Conservation (phyloP, 1,139 yeast genomes). For the Kodamaea suecica region DNA sequence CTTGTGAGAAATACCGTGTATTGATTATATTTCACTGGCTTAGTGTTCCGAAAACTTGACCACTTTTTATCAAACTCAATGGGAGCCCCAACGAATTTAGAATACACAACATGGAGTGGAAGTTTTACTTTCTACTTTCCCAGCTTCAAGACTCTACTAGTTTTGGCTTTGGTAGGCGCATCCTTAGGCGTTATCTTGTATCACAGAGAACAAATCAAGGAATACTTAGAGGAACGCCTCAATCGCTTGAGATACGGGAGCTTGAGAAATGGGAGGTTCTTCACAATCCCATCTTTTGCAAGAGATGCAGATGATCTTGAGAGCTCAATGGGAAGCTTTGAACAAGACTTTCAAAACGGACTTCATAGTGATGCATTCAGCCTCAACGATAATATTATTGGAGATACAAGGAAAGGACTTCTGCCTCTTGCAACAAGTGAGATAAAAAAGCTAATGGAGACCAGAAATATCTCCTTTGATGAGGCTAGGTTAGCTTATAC, state of each 20-base stretch:
- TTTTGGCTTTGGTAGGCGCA: neutral
- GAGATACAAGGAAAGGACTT: constrained; percentile 61
- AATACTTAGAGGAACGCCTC: constrained; percentile 1
- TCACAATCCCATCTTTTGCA: neutral
- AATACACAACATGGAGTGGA: too few species aligned
- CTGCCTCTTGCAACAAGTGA: constrained; percentile 51
- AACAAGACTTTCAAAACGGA: constrained; percentile 64
- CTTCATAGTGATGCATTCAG: constrained; percentile 60
- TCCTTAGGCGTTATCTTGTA: neutral
- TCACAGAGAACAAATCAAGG: neutral
- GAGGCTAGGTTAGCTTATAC: constrained; percentile 63
- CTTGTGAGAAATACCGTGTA: too few species aligned
- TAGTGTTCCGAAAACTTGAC: too few species aligned
- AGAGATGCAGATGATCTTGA: neutral
- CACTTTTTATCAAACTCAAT: too few species aligned
- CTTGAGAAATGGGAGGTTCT: neutral
- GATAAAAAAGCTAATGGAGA: constrained; percentile 54
- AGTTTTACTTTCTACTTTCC: too few species aligned
- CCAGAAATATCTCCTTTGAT: constrained; percentile 54
- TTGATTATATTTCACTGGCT: too few species aligned
- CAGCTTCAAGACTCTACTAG: constrained; percentile 1
- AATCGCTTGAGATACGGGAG: neutral
- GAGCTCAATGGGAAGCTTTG: constrained; percentile 40
- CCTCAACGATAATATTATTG: constrained; percentile 43
- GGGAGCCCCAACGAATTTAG: too few species aligned